Conservation (phyloP, 2,329 filamentous ascomycete species). For the Aspergillus fumigatus region DNA sequence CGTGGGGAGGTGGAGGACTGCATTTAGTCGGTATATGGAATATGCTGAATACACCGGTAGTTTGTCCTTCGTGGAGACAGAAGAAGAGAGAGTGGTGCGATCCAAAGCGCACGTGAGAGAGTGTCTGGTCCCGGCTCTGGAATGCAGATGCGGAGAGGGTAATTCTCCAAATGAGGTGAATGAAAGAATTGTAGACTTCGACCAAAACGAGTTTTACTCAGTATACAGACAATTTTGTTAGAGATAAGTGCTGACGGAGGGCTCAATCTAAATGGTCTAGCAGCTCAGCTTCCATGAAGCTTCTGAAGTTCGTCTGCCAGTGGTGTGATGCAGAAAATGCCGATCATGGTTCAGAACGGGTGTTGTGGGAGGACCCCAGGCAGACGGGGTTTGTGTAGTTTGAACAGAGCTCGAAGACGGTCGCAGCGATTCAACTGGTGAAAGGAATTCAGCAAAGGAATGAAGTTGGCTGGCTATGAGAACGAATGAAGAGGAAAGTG, state of each 20-base stretch:
- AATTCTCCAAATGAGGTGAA: not conserved
- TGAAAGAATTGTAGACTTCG: not conserved
- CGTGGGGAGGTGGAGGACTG: conserved; percentile 9
- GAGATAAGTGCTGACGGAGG: not conserved
- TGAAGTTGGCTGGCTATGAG: conserved; percentile 1
- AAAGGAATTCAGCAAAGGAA: conserved; percentile 1
- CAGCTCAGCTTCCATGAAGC: conserved; percentile 26
- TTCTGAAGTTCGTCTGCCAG: conserved; percentile 22
- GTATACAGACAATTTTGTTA: not conserved
- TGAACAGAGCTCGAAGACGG: not conserved
- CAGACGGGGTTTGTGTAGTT: not conserved
- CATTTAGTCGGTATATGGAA: not conserved
- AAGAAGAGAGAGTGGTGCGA: not conserved
- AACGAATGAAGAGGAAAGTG: conserved; percentile 2
- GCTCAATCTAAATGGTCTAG: conserved; percentile 3
- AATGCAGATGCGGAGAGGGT: not conserved
- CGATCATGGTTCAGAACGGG: conserved; percentile 21
- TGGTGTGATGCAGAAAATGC: conserved; percentile 18
- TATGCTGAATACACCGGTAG: not conserved
- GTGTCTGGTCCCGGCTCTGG: not conserved
- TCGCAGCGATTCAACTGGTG: not conserved
- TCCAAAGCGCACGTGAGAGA: not conserved
- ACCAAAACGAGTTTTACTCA: not conserved
- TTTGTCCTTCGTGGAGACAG: not conserved
- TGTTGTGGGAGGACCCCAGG: conserved; percentile 1